These are phyloP conservation scores for Boletus sp. DNA, from an alignment of 768 basidiomycete genomes.

Conservation along the genomic window DNA sequence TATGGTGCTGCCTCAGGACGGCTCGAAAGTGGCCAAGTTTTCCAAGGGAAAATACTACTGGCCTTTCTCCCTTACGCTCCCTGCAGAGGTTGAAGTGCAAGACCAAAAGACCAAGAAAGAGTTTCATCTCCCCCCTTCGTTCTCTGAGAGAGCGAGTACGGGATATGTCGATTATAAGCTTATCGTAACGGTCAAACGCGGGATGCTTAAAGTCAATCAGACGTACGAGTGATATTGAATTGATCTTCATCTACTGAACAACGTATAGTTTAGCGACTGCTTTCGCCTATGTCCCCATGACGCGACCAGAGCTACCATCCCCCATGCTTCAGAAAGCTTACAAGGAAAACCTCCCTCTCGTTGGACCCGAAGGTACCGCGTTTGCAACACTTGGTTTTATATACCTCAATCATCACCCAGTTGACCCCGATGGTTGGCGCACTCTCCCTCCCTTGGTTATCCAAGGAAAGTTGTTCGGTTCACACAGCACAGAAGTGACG, in stretches of 20 bases:
- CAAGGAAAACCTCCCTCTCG: conserved; percentile 29
- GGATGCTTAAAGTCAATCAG: conserved; percentile 48
- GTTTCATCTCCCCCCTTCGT: conserved; percentile 50
- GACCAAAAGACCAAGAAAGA: conserved; percentile 36
- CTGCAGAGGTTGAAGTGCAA: conserved; percentile 39
- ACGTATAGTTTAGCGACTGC: conserved; percentile 30
- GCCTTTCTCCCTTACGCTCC: conserved; percentile 49
- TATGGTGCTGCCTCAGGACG: conserved; percentile 22
- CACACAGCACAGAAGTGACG: conserved; percentile 28
- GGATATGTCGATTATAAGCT: conserved; percentile 58
- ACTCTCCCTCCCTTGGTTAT: conserved; percentile 31
- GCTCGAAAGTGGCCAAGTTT: conserved; percentile 33
- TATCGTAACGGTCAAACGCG: conserved; percentile 48
- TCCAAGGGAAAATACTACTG: conserved; percentile 45
- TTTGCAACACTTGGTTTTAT: not conserved
- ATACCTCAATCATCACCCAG: conserved; percentile 10
- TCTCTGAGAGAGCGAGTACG: conserved; percentile 53
- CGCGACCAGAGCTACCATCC: conserved; percentile 36
- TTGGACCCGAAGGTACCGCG: conserved; percentile 33
- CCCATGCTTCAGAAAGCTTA: conserved; percentile 37
- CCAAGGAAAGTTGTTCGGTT: conserved; percentile 36
- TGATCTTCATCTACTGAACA: not conserved
- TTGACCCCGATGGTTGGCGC: conserved; percentile 42
- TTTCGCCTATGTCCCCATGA: conserved; percentile 35
- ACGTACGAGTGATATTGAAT: conserved; percentile 33